These are phyloP conservation scores for Boletus fagicola DNA, from an alignment of 768 basidiomycete species.

Conservation along the genomic window DNA sequence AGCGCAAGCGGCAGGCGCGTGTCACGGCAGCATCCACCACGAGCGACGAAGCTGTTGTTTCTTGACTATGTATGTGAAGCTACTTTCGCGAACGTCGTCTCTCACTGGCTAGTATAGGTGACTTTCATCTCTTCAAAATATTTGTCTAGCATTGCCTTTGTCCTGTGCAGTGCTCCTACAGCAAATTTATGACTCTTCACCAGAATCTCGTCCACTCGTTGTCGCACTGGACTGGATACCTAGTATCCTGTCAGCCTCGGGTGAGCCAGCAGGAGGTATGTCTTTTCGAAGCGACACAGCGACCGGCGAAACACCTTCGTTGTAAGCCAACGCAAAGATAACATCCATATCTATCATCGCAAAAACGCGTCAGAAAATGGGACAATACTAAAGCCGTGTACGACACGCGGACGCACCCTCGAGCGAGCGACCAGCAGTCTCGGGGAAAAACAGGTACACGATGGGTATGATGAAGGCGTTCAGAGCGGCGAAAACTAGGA, in stretches of 20 bases:
- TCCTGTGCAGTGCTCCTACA: background rate
- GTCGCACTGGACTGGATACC: constrained; percentile 26
- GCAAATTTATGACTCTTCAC: background rate
- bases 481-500: constrained; percentile 50
- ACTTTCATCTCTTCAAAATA: background rate
- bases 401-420: constrained; percentile 38
- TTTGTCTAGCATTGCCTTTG: background rate
- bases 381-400: too few relatives aligned
- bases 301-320: constrained; percentile 44
- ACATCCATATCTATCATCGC: constrained; percentile 42
- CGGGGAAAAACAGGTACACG: constrained; percentile 61
- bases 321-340: constrained; percentile 45
- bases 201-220: constrained; percentile 1
- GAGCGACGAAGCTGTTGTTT: background rate
- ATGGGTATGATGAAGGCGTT: constrained; percentile 57
- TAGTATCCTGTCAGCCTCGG: constrained; percentile 44
- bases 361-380: background rate
- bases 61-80: constrained; percentile 3
- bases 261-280: constrained; percentile 43
- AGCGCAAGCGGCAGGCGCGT: constrained; percentile 24
- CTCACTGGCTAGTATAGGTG: background rate
- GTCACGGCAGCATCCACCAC: constrained; percentile 9
- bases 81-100: background rate
- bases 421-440: constrained; percentile 57
- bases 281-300: constrained; percentile 44